Evolutionary conservation across 352 stramenopile genomes (phyloP).

Genomic region (Pythium diclinum): DNA sequence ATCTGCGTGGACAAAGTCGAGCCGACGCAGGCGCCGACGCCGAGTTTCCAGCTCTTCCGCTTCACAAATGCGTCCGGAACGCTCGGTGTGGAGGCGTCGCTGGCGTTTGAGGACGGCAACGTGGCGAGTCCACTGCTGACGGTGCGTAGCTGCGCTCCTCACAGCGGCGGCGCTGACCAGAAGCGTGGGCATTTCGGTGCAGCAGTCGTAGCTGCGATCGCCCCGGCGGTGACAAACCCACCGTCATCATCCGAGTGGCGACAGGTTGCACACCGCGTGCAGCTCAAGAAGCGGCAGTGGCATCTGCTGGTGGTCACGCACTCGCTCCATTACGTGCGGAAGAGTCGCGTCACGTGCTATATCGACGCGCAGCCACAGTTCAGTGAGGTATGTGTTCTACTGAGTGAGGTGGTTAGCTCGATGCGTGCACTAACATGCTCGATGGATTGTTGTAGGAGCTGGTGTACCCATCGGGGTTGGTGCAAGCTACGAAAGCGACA

Average conservation of each 20-base stretch:
- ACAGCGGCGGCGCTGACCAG: slow-evolving; percentile 26
- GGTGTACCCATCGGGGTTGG: slow-evolving; percentile 68
- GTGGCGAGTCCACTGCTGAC: slow-evolving; percentile 32
- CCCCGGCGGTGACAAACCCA: slow-evolving; percentile 14
- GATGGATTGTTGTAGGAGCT: slow-evolving; percentile 37
- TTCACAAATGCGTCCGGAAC: slow-evolving; percentile 70
- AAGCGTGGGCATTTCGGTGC: slow-evolving; percentile 37
- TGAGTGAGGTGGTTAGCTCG: background rate
- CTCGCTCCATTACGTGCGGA: slow-evolving; percentile 83
- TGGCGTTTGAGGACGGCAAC: slow-evolving; percentile 47
- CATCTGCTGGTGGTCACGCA: slow-evolving; percentile 74
- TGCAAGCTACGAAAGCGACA: slow-evolving; percentile 71
- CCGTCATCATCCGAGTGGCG: slow-evolving; percentile 45
- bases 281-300: slow-evolving; percentile 39
- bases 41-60: slow-evolving; percentile 61
- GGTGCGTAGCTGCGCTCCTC: slow-evolving; percentile 53
- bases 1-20: slow-evolving; percentile 35
- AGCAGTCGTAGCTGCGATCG: slow-evolving; percentile 30
- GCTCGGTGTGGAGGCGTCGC: slow-evolving; percentile 62
- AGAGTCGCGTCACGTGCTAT: slow-evolving; percentile 77
- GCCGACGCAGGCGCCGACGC: background rate
- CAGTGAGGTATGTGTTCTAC: slow-evolving; percentile 29
- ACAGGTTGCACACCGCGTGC: slow-evolving; percentile 37
- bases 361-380: slow-evolving; percentile 64
- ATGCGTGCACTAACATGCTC: background rate